Percentiles rank a stretch among this genome's conserved stretches.
Conservation (phyloP, 2,329 filamentous ascomycete genomes). For the Alternaria gaisen region DNA sequence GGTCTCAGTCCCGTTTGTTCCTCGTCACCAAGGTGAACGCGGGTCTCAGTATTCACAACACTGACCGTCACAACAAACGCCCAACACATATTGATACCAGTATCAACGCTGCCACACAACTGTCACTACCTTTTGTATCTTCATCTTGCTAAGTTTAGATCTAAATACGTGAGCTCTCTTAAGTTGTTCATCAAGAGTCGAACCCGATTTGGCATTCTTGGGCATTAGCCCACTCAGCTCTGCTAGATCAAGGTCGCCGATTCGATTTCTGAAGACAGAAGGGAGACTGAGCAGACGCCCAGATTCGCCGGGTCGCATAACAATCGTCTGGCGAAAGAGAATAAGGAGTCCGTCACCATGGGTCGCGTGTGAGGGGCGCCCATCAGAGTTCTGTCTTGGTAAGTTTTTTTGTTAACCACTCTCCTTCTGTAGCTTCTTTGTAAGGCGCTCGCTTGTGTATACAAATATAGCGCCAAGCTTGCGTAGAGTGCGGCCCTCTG, state of each 20-base stretch:
- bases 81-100: neutral
- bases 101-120: neutral
- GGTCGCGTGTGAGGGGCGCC: conserved; percentile 8
- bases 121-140: neutral
- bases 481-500: neutral
- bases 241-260: neutral
- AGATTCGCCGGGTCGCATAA: neutral
- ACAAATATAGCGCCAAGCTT: neutral
- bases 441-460: too few relatives aligned
- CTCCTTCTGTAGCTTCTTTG: neutral
- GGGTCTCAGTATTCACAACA: conserved; percentile 4
- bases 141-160: neutral
- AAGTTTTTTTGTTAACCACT: neutral
- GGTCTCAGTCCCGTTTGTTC: neutral
- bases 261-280: conserved; percentile 9
- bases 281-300: conserved; percentile 10
- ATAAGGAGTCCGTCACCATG: conserved; percentile 8
- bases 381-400: conserved; percentile 13
- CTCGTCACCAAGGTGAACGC: conserved; percentile 10
- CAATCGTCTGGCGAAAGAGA: conserved; percentile 3
- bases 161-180: neutral
- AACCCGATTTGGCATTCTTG: neutral
- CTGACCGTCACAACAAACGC: conserved; percentile 10
- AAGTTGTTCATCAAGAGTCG: conserved; percentile 2
- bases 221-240: neutral